Base-by-base conservation (phyloP, 306 rosid species). In the Acacia crassicarpa region DNA sequence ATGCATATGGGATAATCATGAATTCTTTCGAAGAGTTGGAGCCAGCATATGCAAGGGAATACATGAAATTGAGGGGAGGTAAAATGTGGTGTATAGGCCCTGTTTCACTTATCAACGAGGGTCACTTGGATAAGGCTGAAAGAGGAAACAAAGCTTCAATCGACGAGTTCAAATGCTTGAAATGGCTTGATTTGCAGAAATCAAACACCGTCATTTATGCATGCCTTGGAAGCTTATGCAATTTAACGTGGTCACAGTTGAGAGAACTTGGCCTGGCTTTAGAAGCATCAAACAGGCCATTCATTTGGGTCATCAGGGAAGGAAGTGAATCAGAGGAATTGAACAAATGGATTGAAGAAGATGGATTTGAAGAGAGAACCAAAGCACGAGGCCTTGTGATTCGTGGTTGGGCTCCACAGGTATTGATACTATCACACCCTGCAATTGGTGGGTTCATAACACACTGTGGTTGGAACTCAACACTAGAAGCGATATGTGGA, bases 391-490 rank as follows among this genome's bases (percentile, higher is more conserved):
- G 94, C 12, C 59, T 88, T 38, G 0, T 90, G 2, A 84, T 90
- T 59, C 48, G 82, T 15, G 97, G 92, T 14, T 92, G 94, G 97
- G 91, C 94, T 32, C 92, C 92, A 30, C 94, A 90, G 13, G 46
- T 84, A 15, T 16, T 82, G 13, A 86, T 92, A 22, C 12, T 90
- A 22, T 84, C 94, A 16, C 97, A 88, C 75, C 79, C 71, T 56
- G 51, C 94, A 9, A n/a, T 81, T 35, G 89, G 90, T 23, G 94
- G 92, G 15, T 90, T 90, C 44, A 9, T 88, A 67, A 86, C 90
- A 45, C 94, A 90, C 48, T 92, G 94, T 73, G 94, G 92, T 7
- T 90, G 94, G 97, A 89, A 89, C 72, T 92, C 94, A 10, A 76
- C 80, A 1, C 17, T 89, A 1, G 97, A 90, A 72, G 89, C 89